Evolutionary conservation across 345 rosid species (phyloP), one percentile per base, ranked within the genome.

Genomic region (Heritiera littoralis): DNA sequence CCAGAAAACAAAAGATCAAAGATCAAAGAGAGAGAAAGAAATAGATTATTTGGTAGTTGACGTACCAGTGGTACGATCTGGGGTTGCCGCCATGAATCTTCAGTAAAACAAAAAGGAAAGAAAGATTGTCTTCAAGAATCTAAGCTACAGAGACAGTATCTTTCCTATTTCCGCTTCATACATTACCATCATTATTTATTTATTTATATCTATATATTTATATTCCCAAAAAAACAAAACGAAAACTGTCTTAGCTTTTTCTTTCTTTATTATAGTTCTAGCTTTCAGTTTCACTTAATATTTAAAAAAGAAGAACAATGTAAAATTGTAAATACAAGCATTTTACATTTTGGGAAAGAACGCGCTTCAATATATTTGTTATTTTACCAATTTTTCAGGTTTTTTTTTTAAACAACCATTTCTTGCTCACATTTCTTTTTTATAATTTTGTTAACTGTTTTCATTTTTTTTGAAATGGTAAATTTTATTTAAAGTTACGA

Each of bases 41-140:
- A 30, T 46, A 41, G 15, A 14, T 43, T 77, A 64, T 41, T 67
- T 49, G 84, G 78, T 1, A 68, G 79, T 77, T 78, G 61, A 74
- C 83, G 83, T 91, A 91, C 94, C 94, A 52, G 89, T 60, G 75
- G 85, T 80, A 86, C 82, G 91, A 91, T 89, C 92, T 83, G 90
- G 80, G 79, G 88, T 88, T 86, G 92, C 90, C 88, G 94, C 91
- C 94, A 90, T 89, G 89, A 89, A 80, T 79, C 84, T 81, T 86
- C 75, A 15, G 30, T 9, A 52, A 72, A 71, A 71, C 59, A 71
- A 51, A 72, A 35, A 54, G 45, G 28, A 77, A 66, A 80, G 77
- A 81, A 80, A 80, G 78, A 86, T 84, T 79, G 78, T 78, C 75
- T 83, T 81, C 80, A 81, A 73, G 78, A 81, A 79, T 85, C 83